Evolutionary conservation across 371 early-diverging fungal genomes (phyloP).

Genomic region (Chytridium lagenaria): DNA sequence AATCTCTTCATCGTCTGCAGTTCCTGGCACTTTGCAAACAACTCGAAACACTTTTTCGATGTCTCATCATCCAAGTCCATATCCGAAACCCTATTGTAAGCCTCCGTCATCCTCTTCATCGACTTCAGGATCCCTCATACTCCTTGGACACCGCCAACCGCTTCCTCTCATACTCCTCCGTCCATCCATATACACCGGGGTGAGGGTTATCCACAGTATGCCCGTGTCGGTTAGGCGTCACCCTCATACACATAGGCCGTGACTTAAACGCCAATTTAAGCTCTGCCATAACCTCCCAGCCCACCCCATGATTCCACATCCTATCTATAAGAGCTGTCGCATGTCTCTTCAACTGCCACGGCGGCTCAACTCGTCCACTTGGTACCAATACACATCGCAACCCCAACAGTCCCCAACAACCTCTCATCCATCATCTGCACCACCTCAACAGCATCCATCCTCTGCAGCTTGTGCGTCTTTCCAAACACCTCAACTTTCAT

Average conservation of each 20-base stretch:
- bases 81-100: background rate
- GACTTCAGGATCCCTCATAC: background rate
- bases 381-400: conserved; percentile 5
- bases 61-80: background rate
- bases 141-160: background rate
- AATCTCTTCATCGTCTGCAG: background rate
- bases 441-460: conserved; percentile 22
- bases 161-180: conserved; percentile 16
- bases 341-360: background rate
- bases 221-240: conserved; percentile 26
- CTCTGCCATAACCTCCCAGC: no score
- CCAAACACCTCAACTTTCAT: conserved; percentile 1
- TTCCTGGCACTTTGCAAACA: background rate
- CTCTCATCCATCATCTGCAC: background rate
- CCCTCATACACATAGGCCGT: conserved; percentile 5
- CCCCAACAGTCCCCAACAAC: conserved; percentile 4
- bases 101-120: background rate
- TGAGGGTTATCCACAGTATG: conserved; percentile 17
- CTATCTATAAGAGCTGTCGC: no score
- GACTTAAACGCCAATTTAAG: no score
- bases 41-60: background rate
- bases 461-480: conserved; percentile 10
- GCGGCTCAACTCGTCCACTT: conserved; percentile 22
- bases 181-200: conserved; percentile 28
- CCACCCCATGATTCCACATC: no score